Evolutionary conservation across 2,329 filamentous ascomycete species (phyloP).

Genomic region (Triangularia setosa): DNA sequence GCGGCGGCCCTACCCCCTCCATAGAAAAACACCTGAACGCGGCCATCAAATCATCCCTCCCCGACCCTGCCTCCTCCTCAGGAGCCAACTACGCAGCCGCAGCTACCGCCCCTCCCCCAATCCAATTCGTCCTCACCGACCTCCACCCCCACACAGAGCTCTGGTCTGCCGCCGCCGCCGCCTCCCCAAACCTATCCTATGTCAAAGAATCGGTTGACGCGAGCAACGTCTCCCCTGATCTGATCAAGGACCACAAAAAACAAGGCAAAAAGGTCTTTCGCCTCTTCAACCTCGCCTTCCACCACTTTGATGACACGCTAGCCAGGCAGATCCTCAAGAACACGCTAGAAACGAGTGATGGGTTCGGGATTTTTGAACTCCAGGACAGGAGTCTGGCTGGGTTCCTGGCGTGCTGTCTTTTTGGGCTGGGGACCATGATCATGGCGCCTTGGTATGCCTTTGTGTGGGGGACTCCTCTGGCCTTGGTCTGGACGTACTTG

Average conservation of each 20-base stretch:
- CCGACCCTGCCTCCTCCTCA: not conserved
- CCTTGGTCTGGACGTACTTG: slow-evolving; percentile 62
- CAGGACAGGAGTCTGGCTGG: slow-evolving; percentile 59
- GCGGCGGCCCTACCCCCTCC: slow-evolving; percentile 64
- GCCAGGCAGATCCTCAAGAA: slow-evolving; percentile 60
- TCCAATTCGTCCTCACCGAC: slow-evolving; percentile 62
- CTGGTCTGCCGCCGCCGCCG: slow-evolving; percentile 52
- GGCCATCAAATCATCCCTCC: slow-evolving; percentile 30
- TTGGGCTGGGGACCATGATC: slow-evolving; percentile 50
- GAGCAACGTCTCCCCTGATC: slow-evolving; percentile 49
- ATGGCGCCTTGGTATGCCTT: slow-evolving; percentile 51
- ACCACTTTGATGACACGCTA: slow-evolving; percentile 67
- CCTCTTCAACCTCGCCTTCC: slow-evolving; percentile 70
- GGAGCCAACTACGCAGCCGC: slow-evolving; percentile 11
- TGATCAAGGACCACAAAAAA: slow-evolving; percentile 35
- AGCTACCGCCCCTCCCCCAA: slow-evolving; percentile 29
- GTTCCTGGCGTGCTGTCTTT: slow-evolving; percentile 48
- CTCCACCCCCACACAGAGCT: slow-evolving; percentile 59
- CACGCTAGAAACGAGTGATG: slow-evolving; percentile 44
- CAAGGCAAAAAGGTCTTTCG: slow-evolving; percentile 56
- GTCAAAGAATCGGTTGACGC: slow-evolving; percentile 63
- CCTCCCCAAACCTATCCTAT: slow-evolving; percentile 55
- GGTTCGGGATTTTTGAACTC: slow-evolving; percentile 62
- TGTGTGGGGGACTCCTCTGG: slow-evolving; percentile 49
- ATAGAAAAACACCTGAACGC: slow-evolving; percentile 59